Evolutionary conservation across 176 grass and related monocot species (phyloP), one percentile per base, ranked within the genome.

Genomic region (Bonia amplexicaulis): DNA sequence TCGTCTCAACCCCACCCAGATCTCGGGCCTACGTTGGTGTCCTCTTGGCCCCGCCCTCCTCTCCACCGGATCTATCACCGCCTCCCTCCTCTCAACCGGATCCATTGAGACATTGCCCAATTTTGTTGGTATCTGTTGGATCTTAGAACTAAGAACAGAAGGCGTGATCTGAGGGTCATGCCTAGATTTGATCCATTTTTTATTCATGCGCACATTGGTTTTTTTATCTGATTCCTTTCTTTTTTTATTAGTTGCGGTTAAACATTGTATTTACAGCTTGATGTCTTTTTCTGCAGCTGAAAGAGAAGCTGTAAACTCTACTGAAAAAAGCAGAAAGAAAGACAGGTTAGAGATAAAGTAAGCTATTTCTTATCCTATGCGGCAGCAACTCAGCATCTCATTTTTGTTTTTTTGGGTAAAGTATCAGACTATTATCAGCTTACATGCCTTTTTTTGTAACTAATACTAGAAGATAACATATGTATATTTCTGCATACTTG

Each of bases 311-410:
- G 33, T 96, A 35, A 94, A 86, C 86, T 55, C 76, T 54, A 64
- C 88, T 42, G 92, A 99, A 90, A 37, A 93, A 88, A 85, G 92
- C 97, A 84, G 92, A 96, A 87, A 96, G 92, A 82, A 99, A 99
- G 88, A 64, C 93, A 92, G 23, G 64, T 92, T 83, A 88, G 87
- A 82, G 93, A 99, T 88, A 94, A 94, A 77, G 96, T 99, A 87
- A 90, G 80, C 76, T 53, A 82, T 81, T 71, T 85, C 13, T 51
- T n/a, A 29, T 67, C 29, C 20, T 51, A 74, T 26, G 20, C 0
- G 9, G 45, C 4, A 22, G 22, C 3, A 25, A 27, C 22, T 27
- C 17, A 66, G 12, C 37, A 69, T 71, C 64, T 76, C 54, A 29
- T 20, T 60, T 20, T 73, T 6, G 40, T 19, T 51, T 16, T 52